These are phyloP conservation scores for Calocybe indica DNA, from an alignment of 768 basidiomycete genomes.

Conservation along the genomic window DNA sequence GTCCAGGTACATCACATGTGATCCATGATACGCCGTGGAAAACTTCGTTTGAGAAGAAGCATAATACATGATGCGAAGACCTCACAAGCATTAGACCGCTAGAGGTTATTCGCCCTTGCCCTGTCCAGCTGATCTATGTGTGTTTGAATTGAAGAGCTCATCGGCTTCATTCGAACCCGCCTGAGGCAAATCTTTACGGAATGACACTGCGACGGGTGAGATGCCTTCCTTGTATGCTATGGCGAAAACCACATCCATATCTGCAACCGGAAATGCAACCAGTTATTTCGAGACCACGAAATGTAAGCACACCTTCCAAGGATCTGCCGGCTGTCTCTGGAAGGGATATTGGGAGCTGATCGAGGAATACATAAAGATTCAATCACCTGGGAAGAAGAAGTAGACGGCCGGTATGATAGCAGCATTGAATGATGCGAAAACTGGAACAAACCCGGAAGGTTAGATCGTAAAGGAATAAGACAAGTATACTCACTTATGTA, in stretches of 20 bases:
- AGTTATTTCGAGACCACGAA: neutral
- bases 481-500: constrained; percentile 38
- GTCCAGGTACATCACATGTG: too few species aligned
- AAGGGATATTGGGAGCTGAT: neutral
- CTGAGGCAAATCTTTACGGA: constrained; percentile 35
- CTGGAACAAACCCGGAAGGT: constrained; percentile 8
- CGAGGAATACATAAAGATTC: neutral
- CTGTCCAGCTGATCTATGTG: too few species aligned
- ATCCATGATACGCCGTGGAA: too few species aligned
- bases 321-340: constrained; percentile 54
- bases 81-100: too few species aligned
- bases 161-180: constrained; percentile 42
- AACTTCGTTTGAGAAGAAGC: too few species aligned
- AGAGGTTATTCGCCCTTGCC: too few species aligned
- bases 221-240: constrained; percentile 37
- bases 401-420: constrained; percentile 53
- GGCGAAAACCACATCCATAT: constrained; percentile 44
- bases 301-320: constrained; percentile 32
- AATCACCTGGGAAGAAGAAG: constrained; percentile 45
- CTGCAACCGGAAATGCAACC: constrained; percentile 8
- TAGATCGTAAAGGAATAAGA: neutral
- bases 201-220: constrained; percentile 37
- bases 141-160: neutral
- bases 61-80: too few species aligned
- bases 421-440: constrained; percentile 53